phyloP scores from a whole-genome alignment of 140 eudicot genomes.

The Cichorium intybus region DNA sequence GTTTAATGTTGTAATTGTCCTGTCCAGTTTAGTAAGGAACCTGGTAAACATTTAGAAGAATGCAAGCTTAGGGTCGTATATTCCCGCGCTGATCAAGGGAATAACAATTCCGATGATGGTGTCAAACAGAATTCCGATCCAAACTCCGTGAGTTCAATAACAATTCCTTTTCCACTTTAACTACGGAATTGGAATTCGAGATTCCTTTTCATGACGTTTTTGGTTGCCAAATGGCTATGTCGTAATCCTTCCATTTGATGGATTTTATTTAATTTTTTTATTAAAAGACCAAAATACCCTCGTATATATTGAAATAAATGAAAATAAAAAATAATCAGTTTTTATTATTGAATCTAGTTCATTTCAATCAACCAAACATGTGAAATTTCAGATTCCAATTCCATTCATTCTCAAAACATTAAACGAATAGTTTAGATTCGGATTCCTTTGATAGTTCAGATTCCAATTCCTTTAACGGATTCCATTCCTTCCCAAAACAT shows the following conservation, averaged over 20 bases:
- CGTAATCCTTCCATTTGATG: background rate
- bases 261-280: background rate
- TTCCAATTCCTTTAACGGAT: background rate
- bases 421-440: too few species aligned
- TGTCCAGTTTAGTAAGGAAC: constrained; percentile 68
- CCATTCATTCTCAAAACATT: too few species aligned
- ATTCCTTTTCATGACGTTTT: background rate
- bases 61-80: constrained; percentile 76
- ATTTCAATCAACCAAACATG: background rate
- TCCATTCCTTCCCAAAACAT: background rate
- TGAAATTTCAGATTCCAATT: background rate
- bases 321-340: too few species aligned
- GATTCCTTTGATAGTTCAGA: background rate
- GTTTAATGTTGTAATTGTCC: constrained; percentile 4
- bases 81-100: constrained; percentile 36
- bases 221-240: background rate
- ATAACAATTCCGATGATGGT: constrained; percentile 29
- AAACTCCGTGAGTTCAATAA: constrained; percentile 45
- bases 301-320: too few species aligned
- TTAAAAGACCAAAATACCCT: background rate
- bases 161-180: background rate
- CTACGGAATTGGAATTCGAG: background rate
- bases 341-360: too few species aligned
- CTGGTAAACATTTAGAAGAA: constrained; percentile 69
- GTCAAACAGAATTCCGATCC: constrained; percentile 31